A percentile compares a stretch with the other conserved stretches of the same genome.
phyloP scores from a whole-genome alignment of 306 rosid genomes.

The Dryas alaskensis region DNA sequence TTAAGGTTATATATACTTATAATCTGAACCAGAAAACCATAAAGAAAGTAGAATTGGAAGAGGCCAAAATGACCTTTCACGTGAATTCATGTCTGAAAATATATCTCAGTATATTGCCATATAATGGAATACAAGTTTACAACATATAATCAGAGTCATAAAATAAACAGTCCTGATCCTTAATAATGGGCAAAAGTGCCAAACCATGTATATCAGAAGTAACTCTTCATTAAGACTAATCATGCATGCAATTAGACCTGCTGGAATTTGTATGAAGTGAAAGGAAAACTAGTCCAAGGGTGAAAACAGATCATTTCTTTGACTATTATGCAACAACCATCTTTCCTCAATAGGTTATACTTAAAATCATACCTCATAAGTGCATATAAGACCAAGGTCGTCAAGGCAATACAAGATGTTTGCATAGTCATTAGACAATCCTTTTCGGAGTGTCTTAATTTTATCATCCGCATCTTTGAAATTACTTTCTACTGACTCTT shows the following conservation, averaged over 20 bases:
- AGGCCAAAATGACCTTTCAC: constrained; percentile 6
- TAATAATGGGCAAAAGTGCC: neutral
- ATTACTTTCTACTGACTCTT: constrained; percentile 34
- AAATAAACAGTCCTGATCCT: neutral
- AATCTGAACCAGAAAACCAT: constrained; percentile 5
- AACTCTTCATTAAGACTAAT: neutral
- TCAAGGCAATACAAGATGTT: constrained; percentile 72
- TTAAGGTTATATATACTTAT: constrained; percentile 7
- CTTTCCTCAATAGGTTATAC: neutral
- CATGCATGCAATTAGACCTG: constrained; percentile 1
- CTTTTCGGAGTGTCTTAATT: constrained; percentile 48
- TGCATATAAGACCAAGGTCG: constrained; percentile 77
- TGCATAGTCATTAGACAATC: constrained; percentile 54
- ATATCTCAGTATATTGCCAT: neutral
- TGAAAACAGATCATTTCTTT: neutral
- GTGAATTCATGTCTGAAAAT: neutral
- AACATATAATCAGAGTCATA: neutral
- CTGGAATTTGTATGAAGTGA: constrained; percentile 10
- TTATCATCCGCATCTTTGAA: constrained; percentile 46
- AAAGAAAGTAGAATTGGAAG: neutral
- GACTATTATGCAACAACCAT: constrained; percentile 9
- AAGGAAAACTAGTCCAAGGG: neutral
- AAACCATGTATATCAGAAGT: neutral
- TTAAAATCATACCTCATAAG: constrained; percentile 72
- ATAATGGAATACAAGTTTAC: neutral